phyloP scores from a whole-genome alignment of 192 early-diverging fungal species.

The Umbelopsis ramanniana region DNA sequence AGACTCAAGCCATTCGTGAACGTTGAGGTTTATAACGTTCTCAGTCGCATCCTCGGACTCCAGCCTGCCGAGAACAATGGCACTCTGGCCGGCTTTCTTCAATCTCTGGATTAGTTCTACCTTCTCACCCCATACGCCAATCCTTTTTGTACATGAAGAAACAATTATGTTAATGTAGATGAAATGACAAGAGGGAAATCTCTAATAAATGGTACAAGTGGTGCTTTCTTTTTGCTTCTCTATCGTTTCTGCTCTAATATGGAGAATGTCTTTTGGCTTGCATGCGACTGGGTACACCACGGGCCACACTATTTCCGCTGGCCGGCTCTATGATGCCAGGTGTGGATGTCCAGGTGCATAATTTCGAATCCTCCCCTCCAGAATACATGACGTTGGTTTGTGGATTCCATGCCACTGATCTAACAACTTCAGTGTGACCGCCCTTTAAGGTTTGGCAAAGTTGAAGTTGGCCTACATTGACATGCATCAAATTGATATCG shows the following conservation, averaged over 20 bases:
- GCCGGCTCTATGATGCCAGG: background rate
- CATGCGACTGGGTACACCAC: conserved; percentile 2
- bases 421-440: conserved; percentile 87
- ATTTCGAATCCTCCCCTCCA: conserved; percentile 79
- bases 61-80: conserved; percentile 75
- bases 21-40: conserved; percentile 73
- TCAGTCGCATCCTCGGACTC: conserved; percentile 63
- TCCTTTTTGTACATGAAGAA: background rate
- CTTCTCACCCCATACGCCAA: too few species aligned
- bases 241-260: background rate
- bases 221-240: too few species aligned
- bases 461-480: conserved; percentile 74
- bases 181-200: conserved; percentile 16
- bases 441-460: conserved; percentile 76
- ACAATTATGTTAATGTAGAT: conserved; percentile 24
- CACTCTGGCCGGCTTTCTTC: conserved; percentile 41
- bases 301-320: conserved; percentile 56
- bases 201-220: conserved; percentile 14
- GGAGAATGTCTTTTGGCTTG: background rate
- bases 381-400: conserved; percentile 61
- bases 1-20: conserved; percentile 64
- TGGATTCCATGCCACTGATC: conserved; percentile 77
- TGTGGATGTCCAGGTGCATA: conserved; percentile 68
- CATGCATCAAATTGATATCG: conserved; percentile 79
- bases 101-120: background rate